Conservation (phyloP, 805 yeast genomes). For the Nakazawaea populi region DNA sequence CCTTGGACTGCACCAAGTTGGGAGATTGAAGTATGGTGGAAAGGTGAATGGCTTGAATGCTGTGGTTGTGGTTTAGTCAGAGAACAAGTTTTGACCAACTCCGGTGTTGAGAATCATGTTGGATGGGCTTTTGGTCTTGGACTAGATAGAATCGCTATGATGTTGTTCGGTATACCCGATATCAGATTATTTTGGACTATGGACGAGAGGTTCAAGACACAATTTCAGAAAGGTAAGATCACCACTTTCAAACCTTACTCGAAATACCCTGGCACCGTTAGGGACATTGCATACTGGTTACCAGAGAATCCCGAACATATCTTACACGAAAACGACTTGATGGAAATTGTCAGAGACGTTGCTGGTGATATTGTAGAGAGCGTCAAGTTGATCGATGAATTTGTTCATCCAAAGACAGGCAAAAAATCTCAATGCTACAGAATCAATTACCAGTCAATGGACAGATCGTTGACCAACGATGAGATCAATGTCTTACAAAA, state of each 20-base stretch:
- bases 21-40: slow-evolving; percentile 99
- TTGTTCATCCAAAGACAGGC: slow-evolving; percentile 77
- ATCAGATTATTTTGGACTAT: slow-evolving; percentile 88
- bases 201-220: slow-evolving; percentile 71
- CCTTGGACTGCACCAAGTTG: slow-evolving; percentile 99
- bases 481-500: slow-evolving; percentile 77
- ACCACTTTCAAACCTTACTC: slow-evolving; percentile 81
- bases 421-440: slow-evolving; percentile 80
- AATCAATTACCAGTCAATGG: slow-evolving; percentile 93
- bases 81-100: slow-evolving; percentile 66
- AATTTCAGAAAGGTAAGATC: slow-evolving; percentile 63
- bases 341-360: slow-evolving; percentile 81
- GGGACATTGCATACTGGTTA: slow-evolving; percentile 94
- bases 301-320: slow-evolving; percentile 31
- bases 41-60: slow-evolving; percentile 95
- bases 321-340: slow-evolving; percentile 83
- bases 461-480: slow-evolving; percentile 77
- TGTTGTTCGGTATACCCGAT: slow-evolving; percentile 91
- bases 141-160: slow-evolving; percentile 91
- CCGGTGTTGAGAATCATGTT: slow-evolving; percentile 62
- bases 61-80: slow-evolving; percentile 93
- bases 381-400: slow-evolving; percentile 75
- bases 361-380: slow-evolving; percentile 90
- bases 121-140: slow-evolving; percentile 99
- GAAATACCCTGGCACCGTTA: slow-evolving; percentile 76